These are phyloP conservation scores for Pythium coloratum DNA, from an alignment of 352 stramenopile species.

Conservation along the genomic window DNA sequence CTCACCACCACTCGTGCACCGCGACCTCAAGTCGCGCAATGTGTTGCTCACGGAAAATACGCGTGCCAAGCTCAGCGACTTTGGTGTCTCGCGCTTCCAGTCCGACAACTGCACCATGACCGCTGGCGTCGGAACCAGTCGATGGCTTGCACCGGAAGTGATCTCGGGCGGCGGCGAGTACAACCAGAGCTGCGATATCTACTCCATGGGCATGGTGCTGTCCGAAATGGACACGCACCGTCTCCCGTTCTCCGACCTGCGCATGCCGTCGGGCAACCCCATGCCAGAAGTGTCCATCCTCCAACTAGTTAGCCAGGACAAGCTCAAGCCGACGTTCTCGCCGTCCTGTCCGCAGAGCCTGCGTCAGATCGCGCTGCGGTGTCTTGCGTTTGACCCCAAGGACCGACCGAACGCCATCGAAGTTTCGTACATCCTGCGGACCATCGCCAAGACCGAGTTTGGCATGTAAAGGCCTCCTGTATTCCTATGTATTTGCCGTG, in stretches of 20 bases:
- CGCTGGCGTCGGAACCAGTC: slow-evolving; percentile 28
- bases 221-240: slow-evolving; percentile 28
- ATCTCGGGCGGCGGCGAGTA: slow-evolving; percentile 26
- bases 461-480: background rate
- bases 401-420: slow-evolving; percentile 25
- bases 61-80: slow-evolving; percentile 30
- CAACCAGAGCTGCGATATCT: slow-evolving; percentile 32
- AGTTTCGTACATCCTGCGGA: slow-evolving; percentile 22
- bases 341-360: slow-evolving; percentile 7
- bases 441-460: slow-evolving; percentile 15
- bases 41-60: slow-evolving; percentile 35
- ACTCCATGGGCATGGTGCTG: slow-evolving; percentile 35
- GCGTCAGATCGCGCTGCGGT: slow-evolving; percentile 17
- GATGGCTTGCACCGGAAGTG: slow-evolving; percentile 33
- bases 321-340: slow-evolving; percentile 12
- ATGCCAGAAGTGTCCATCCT: slow-evolving; percentile 24
- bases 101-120: slow-evolving; percentile 30
- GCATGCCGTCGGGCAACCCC: slow-evolving; percentile 13
- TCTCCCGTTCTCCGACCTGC: slow-evolving; percentile 16
- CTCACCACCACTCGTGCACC: slow-evolving; percentile 40
- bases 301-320: slow-evolving; percentile 10
- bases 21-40: slow-evolving; percentile 44
- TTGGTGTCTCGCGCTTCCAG: slow-evolving; percentile 28
- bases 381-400: slow-evolving; percentile 22
- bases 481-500: background rate